phyloP scores from a whole-genome alignment of 306 rosid genomes.

The Canavalia ensiformis region DNA sequence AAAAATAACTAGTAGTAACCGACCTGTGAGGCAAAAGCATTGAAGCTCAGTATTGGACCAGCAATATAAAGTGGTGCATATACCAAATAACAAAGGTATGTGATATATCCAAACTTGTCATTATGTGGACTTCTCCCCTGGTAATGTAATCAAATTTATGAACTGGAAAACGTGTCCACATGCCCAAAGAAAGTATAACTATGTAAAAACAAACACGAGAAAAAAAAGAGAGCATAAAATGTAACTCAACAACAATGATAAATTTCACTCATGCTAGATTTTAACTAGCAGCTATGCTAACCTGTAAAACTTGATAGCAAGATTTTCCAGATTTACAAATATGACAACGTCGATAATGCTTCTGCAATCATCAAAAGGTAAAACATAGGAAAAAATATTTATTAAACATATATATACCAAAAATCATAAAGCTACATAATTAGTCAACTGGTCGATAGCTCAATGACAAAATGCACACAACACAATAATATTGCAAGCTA shows the following conservation, averaged over 20 bases:
- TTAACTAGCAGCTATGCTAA: constrained; percentile 57
- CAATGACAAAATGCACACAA: constrained; percentile 30
- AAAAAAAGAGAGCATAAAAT: constrained; percentile 20
- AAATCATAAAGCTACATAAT: constrained; percentile 11
- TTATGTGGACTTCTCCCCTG: constrained; percentile 79
- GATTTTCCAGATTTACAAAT: constrained; percentile 80
- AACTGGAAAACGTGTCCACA: constrained; percentile 34
- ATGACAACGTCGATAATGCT: constrained; percentile 80
- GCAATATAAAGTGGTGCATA: constrained; percentile 94
- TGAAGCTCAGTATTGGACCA: constrained; percentile 94
- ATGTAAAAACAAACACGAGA: constrained; percentile 39
- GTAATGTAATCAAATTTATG: constrained; percentile 46
- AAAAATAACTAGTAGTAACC: constrained; percentile 46
- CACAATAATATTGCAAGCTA: constrained; percentile 25
- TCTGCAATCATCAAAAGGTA: constrained; percentile 67
- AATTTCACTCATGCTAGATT: constrained; percentile 39
- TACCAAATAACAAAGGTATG: constrained; percentile 84
- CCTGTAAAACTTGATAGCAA: constrained; percentile 91
- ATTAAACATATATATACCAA: constrained; percentile 26
- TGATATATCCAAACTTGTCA: constrained; percentile 66
- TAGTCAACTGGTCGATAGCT: constrained; percentile 24
- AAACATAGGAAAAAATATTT: constrained; percentile 39
- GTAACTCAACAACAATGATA: constrained; percentile 35
- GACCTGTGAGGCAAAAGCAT: constrained; percentile 97
- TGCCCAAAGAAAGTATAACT: constrained; percentile 20